A percentile compares a stretch with the other conserved stretches of the same genome.
Evolutionary conservation across 257 asterid genomes (phyloP).

Genomic region (Penstemon eatonii): DNA sequence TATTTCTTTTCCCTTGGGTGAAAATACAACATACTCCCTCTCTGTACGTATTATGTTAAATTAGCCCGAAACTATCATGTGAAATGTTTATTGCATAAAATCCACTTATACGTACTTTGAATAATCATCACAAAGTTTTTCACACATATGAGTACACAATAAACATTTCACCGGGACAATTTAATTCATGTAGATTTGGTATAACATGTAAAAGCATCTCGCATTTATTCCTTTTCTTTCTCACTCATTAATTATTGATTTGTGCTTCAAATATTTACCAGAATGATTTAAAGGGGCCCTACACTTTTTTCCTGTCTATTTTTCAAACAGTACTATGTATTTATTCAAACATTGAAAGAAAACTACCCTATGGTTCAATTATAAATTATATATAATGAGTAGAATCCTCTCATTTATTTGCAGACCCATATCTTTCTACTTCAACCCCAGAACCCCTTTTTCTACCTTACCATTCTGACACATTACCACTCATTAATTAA

Average conservation of each 20-base stretch:
- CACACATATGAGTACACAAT: no score
- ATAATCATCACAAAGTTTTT: no score
- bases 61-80: no score
- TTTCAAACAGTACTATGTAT: slow-evolving; percentile 22
- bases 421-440: slow-evolving; percentile 41
- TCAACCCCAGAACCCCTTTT: slow-evolving; percentile 30
- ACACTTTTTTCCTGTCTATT: slow-evolving; percentile 40
- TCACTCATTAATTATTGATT: slow-evolving; percentile 29
- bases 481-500: slow-evolving; percentile 45
- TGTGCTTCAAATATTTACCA: slow-evolving; percentile 33
- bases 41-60: background rate
- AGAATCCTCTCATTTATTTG: slow-evolving; percentile 52
- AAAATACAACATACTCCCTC: slow-evolving; percentile 2
- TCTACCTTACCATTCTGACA: slow-evolving; percentile 53
- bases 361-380: slow-evolving; percentile 40
- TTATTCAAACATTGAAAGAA: slow-evolving; percentile 45
- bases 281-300: slow-evolving; percentile 57
- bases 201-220: no score
- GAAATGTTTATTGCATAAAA: no score
- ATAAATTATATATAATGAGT: slow-evolving; percentile 32
- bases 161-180: no score
- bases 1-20: no score
- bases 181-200: no score
- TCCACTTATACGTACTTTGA: no score
- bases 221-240: slow-evolving; percentile 4